Conservation (phyloP, 805 yeast species). For the Ogataea wickerhamii region DNA sequence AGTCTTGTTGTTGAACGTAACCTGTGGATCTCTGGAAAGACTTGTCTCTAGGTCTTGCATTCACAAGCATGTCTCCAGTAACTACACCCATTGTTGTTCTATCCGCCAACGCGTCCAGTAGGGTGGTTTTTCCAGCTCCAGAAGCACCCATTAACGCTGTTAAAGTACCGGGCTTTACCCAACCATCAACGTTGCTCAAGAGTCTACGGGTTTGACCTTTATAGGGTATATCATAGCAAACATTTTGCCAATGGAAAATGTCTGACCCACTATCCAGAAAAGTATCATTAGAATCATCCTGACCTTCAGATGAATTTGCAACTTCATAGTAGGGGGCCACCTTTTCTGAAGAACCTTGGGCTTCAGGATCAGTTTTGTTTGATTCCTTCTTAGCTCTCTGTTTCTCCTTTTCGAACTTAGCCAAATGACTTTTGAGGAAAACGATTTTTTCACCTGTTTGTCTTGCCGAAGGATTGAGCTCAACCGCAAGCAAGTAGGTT, state of each 20-base stretch:
- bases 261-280: conserved; percentile 32
- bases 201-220: conserved; percentile 53
- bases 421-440: conserved; percentile 44
- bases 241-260: conserved; percentile 70
- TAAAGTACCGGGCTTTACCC: conserved; percentile 76
- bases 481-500: conserved; percentile 49
- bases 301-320: conserved; percentile 2
- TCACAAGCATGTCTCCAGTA: conserved; percentile 52
- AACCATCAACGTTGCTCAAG: conserved; percentile 63
- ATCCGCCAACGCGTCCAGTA: conserved; percentile 47
- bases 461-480: conserved; percentile 51
- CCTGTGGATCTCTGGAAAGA: conserved; percentile 51
- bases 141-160: conserved; percentile 66
- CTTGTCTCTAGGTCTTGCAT: conserved; percentile 41
- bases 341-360: conserved; percentile 9
- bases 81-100: conserved; percentile 50
- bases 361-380: conserved; percentile 20
- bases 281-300: background rate
- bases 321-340: conserved; percentile 13
- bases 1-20: conserved; percentile 55
- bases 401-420: conserved; percentile 35
- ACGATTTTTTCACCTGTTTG: conserved; percentile 62
- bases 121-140: conserved; percentile 56
- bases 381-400: conserved; percentile 20
- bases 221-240: conserved; percentile 61